Evolutionary conservation across 2,329 filamentous ascomycete species (phyloP).

Genomic region (Fusarium zealandicum): DNA sequence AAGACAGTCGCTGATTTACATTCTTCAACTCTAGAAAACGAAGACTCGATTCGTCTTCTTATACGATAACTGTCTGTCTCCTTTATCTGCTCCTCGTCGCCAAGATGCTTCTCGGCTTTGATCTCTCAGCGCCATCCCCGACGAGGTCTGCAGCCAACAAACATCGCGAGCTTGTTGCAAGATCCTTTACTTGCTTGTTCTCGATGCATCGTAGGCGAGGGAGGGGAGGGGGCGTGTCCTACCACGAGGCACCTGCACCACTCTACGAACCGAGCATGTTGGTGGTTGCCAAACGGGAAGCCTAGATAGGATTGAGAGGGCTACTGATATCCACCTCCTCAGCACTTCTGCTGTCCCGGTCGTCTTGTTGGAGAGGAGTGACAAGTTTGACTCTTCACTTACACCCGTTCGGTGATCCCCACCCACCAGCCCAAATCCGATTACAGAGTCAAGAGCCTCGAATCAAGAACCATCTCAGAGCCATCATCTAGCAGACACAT

Average conservation of each 20-base stretch:
- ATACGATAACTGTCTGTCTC: background rate
- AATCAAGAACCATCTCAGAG: background rate
- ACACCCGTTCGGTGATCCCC: background rate
- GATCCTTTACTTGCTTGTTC: background rate
- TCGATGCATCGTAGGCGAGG: background rate
- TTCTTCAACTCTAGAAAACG: background rate
- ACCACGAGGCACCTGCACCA: background rate
- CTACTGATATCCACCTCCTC: background rate
- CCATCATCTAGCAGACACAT: background rate
- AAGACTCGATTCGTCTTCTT: background rate
- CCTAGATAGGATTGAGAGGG: background rate
- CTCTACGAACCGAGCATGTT: background rate
- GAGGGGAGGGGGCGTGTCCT: background rate
- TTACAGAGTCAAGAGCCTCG: background rate
- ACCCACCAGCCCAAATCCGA: background rate
- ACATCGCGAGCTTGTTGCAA: background rate
- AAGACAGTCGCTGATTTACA: background rate
- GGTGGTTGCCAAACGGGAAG: background rate
- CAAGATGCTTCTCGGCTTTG: background rate
- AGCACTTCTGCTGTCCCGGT: background rate
- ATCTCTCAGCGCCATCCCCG: background rate
- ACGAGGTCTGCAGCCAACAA: background rate
- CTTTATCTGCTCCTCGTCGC: background rate
- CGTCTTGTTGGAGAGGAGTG: background rate
- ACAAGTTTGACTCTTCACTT: background rate